phyloP scores from a whole-genome alignment of 192 early-diverging fungal species.

The Lobulomyces angularis region DNA sequence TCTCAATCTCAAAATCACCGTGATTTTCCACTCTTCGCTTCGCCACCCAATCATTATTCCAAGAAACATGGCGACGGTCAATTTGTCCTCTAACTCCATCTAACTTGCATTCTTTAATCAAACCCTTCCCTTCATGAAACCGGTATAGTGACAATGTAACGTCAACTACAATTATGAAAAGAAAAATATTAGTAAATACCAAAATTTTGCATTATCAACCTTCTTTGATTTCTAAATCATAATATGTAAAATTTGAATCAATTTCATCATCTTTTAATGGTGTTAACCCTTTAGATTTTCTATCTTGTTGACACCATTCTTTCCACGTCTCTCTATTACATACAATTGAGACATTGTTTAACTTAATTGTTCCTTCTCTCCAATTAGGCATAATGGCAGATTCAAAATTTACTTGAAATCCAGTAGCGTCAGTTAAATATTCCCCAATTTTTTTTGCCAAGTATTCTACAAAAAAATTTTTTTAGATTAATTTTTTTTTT shows the following conservation, averaged over 20 bases:
- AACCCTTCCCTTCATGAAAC: constrained; percentile 76
- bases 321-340: constrained; percentile 30
- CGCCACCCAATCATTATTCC: constrained; percentile 56
- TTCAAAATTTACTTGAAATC: constrained; percentile 75
- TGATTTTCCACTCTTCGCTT: constrained; percentile 47
- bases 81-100: constrained; percentile 80
- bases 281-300: constrained; percentile 4
- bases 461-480: constrained; percentile 39
- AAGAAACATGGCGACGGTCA: constrained; percentile 68
- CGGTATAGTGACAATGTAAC: constrained; percentile 74
- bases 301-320: constrained; percentile 10
- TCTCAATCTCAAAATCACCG: constrained; percentile 75
- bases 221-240: constrained; percentile 65
- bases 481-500: background rate
- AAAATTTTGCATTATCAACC: no score
- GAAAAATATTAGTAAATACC: no score
- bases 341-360: constrained; percentile 64
- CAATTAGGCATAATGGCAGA: constrained; percentile 86
- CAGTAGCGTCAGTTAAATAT: constrained; percentile 68
- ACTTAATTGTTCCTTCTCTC: constrained; percentile 72
- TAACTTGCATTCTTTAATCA: constrained; percentile 68
- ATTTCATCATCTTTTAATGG: constrained; percentile 17
- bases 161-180: no score
- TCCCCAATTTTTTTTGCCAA: constrained; percentile 63
- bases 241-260: constrained; percentile 78